These are phyloP conservation scores for Starmerella bombicola DNA, from an alignment of 805 yeast species.

Conservation along the genomic window DNA sequence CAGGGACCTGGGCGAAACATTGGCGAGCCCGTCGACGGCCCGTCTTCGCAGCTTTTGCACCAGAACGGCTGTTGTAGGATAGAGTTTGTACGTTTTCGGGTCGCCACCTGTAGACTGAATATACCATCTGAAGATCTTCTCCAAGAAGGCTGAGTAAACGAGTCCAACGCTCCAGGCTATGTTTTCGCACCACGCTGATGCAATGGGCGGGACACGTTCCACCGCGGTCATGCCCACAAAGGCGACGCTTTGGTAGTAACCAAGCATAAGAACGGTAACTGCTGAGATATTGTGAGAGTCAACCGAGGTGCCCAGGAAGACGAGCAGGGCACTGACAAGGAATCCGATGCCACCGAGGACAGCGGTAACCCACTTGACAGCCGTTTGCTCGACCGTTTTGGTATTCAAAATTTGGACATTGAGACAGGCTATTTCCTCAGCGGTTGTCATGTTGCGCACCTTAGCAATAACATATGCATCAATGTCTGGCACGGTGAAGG, in stretches of 20 bases:
- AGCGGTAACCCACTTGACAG: slow-evolving; percentile 90
- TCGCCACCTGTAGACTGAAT: slow-evolving; percentile 86
- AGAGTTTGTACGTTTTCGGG: slow-evolving; percentile 51
- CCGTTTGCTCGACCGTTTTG: slow-evolving; percentile 64
- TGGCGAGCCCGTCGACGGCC: slow-evolving; percentile 2
- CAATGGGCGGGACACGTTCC: slow-evolving; percentile 80
- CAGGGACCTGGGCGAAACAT: slow-evolving; percentile 8
- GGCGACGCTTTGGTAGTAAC: slow-evolving; percentile 80
- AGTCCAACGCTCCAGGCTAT: slow-evolving; percentile 93
- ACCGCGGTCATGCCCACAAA: slow-evolving; percentile 76
- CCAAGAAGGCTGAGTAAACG: slow-evolving; percentile 69
- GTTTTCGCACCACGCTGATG: slow-evolving; percentile 83
- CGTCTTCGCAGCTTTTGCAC: slow-evolving; percentile 44
- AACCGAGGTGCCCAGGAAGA: slow-evolving; percentile 74
- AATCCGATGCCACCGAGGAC: slow-evolving; percentile 80
- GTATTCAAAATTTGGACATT: slow-evolving; percentile 67
- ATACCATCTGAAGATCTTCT: slow-evolving; percentile 80
- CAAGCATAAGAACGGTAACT: slow-evolving; percentile 67
- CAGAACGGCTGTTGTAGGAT: slow-evolving; percentile 52
- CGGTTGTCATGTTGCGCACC: slow-evolving; percentile 30
- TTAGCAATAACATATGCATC: slow-evolving; percentile 62
- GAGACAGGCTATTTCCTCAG: slow-evolving; percentile 50
- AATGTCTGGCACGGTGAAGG: slow-evolving; percentile 74
- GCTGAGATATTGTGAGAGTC: slow-evolving; percentile 86
- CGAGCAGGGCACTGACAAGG: slow-evolving; percentile 64